Percentiles rank a stretch among this genome's conserved stretches.
Conservation (phyloP, 139 green algal genomes). For the Yamagishiella unicocca region DNA sequence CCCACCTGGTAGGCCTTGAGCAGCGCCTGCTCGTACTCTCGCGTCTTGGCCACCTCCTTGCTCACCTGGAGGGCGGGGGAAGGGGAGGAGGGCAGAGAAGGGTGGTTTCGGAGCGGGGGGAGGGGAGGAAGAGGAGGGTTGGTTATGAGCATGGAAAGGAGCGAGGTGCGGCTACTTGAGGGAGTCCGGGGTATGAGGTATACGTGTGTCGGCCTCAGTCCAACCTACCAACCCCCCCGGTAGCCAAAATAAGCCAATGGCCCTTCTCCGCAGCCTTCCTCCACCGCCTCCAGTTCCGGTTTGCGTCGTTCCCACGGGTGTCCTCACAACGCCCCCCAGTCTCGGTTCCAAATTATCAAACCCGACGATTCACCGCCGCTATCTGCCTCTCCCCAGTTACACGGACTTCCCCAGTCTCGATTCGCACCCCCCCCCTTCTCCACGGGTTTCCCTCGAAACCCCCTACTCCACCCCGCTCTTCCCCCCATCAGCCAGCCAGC, state of each 20-base stretch:
- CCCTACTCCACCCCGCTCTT: neutral
- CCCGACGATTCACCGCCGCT: too few relatives aligned
- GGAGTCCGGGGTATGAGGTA: too few relatives aligned
- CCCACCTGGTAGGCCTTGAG: slow-evolving; percentile 78
- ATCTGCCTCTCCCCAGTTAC: too few relatives aligned
- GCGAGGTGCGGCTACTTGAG: too few relatives aligned
- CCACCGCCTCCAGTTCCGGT: too few relatives aligned
- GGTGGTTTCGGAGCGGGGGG: neutral
- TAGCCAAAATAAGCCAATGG: neutral
- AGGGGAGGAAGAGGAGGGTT: neutral
- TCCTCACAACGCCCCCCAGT: too few relatives aligned
- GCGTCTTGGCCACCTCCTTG: slow-evolving; percentile 87
- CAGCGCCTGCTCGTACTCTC: slow-evolving; percentile 85
- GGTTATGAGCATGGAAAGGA: too few relatives aligned
- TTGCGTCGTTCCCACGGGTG: too few relatives aligned
- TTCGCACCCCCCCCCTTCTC: too few relatives aligned
- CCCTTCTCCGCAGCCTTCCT: neutral
- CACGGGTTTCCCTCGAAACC: neutral
- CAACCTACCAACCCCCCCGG: neutral
- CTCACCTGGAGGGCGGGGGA: slow-evolving; percentile 76
- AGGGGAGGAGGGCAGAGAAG: neutral
- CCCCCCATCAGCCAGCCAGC: neutral
- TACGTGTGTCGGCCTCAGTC: neutral
- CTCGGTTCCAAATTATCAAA: too few relatives aligned
- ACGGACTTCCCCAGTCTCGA: too few relatives aligned